These are phyloP conservation scores for Aspergillus flavus DNA, from an alignment of 2,329 filamentous ascomycete genomes.

Conservation along the genomic window DNA sequence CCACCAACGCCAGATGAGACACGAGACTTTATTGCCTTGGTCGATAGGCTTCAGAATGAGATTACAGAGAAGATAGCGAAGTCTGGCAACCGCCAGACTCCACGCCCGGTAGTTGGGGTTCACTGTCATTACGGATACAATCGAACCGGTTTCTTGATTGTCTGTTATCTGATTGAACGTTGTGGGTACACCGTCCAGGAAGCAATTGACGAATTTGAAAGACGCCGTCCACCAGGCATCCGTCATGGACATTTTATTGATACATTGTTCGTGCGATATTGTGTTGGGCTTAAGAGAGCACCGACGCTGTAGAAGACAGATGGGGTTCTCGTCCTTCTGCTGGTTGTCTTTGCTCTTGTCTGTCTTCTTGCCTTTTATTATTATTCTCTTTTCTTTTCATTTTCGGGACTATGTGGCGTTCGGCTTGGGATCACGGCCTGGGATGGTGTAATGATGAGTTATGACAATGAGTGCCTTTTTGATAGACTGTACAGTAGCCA, in stretches of 20 bases:
- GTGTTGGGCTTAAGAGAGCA: constrained; percentile 50
- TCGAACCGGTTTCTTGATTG: constrained; percentile 86
- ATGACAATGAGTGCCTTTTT: constrained; percentile 20
- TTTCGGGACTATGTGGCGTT: constrained; percentile 18
- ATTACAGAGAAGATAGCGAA: constrained; percentile 53
- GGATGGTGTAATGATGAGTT: constrained; percentile 23
- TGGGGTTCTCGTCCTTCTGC: not conserved
- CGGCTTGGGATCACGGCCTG: constrained; percentile 9
- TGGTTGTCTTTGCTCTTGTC: not conserved
- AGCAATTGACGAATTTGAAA: constrained; percentile 77
- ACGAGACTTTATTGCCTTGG: constrained; percentile 59
- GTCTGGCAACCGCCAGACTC: constrained; percentile 41
- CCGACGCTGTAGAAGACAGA: constrained; percentile 36
- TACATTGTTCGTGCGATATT: constrained; percentile 78
- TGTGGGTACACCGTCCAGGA: constrained; percentile 71
- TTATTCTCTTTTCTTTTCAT: constrained; percentile 17
- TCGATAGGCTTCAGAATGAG: constrained; percentile 62
- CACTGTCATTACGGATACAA: constrained; percentile 98
- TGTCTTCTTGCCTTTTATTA: constrained; percentile 15
- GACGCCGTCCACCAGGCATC: constrained; percentile 76
- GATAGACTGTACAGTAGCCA: constrained; percentile 24
- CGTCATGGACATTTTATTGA: constrained; percentile 88
- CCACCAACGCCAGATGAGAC: constrained; percentile 70
- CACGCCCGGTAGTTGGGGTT: constrained; percentile 67
- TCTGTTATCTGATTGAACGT: constrained; percentile 85